Percentiles rank a stretch among this genome's conserved stretches.
phyloP scores from a whole-genome alignment of 306 rosid species.

The Malus orientalis region DNA sequence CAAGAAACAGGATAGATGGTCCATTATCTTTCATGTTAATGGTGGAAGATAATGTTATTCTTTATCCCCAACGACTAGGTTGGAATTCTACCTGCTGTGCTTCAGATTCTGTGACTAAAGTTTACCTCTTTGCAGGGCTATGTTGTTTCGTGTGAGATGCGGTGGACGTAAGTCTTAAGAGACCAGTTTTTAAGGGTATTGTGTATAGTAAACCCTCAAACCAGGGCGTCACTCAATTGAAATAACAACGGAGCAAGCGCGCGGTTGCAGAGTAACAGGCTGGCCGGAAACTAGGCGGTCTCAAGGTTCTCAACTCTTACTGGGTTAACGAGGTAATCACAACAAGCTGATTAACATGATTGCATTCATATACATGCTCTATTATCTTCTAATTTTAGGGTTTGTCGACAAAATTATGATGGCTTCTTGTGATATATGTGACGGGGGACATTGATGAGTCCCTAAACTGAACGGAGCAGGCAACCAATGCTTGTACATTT shows the following conservation, averaged over 20 bases:
- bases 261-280: slow-evolving; percentile 10
- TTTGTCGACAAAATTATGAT: background rate
- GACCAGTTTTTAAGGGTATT: slow-evolving; percentile 85
- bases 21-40: background rate
- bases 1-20: background rate
- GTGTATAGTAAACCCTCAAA: slow-evolving; percentile 85
- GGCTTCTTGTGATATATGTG: background rate
- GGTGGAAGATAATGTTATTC: background rate
- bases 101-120: background rate
- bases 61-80: background rate
- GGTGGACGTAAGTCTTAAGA: slow-evolving; percentile 56
- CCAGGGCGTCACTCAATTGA: slow-evolving; percentile 74
- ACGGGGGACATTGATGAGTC: background rate
- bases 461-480: background rate
- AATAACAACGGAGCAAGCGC: slow-evolving; percentile 76
- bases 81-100: background rate
- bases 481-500: background rate
- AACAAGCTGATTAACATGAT: background rate
- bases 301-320: slow-evolving; percentile 18
- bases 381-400: too few relatives aligned
- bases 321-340: slow-evolving; percentile 1
- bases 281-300: slow-evolving; percentile 1
- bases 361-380: background rate
- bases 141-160: slow-evolving; percentile 68
- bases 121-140: slow-evolving; percentile 41